Base-by-base conservation (phyloP, 2,329 filamentous ascomycete species). In the Graphilbum ipis-grandicollis region DNA sequence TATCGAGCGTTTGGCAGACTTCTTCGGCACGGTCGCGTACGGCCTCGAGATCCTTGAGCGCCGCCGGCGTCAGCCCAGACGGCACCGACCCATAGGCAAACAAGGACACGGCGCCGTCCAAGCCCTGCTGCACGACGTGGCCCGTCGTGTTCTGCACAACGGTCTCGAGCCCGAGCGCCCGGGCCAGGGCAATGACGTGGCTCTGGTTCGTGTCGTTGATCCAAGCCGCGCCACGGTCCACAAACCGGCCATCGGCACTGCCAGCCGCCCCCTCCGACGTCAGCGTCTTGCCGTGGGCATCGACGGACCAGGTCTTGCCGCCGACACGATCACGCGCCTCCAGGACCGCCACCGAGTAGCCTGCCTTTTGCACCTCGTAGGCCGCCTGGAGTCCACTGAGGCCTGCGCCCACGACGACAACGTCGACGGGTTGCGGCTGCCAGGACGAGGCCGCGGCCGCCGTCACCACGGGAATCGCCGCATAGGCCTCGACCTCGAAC, bases 121-220 rank as follows among this genome's bases (percentile, higher is more conserved):
- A 15, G 15, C 39, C 37, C 17, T 43, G 38, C 31, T 38, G 39
- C 12, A 43, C 39, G 8, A 35, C 25, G n/a, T 32, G 33, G 32
- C 41, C 41, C 9, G 33, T 28, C 15, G 39, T 42, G 35, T 40
- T 39, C 17, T 42, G 40, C 7, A 38, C 35, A 4, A 39, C 35
- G 17, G 38, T 28, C 19, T 36, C 30, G 4, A 42, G 40, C 2
- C 37, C 35, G 6, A 42, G 35, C 6, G 35, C 33, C 23, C 33
- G 37, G 19, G 35, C 17, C 15, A 42, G 35, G 9, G 15, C 31
- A 9, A 17, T 36, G 28, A 37, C 36, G 19, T 36, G 23, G n/a
- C 31, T 15, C 38, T 43, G 42, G 42, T 42, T 43, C 3, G 32
- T 35, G 32, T 39, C 37, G 36, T 43, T 43, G 38, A 43, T 42